Evolutionary conservation across 2,329 filamentous ascomycete species (phyloP).

Genomic region (Fusarium austroafricanum): DNA sequence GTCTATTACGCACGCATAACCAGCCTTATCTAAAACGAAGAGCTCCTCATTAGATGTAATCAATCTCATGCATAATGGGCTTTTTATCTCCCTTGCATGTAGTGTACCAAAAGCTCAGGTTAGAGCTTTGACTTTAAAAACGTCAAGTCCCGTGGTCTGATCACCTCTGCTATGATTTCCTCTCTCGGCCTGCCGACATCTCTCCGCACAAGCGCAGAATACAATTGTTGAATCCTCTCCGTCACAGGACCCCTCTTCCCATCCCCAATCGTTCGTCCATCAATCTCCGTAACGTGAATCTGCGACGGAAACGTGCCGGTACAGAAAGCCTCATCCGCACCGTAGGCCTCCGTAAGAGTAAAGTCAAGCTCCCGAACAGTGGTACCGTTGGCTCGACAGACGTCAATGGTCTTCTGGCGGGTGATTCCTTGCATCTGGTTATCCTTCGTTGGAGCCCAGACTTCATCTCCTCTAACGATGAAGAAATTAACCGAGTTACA

Average conservation of each 20-base stretch:
- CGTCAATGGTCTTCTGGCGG: neutral
- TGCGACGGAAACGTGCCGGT: neutral
- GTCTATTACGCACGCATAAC: too few species aligned
- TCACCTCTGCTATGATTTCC: neutral
- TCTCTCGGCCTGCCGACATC: neutral
- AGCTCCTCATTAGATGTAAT: too few species aligned
- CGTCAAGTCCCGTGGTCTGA: neutral
- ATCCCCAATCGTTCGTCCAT: neutral
- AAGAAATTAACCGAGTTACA: conserved; percentile 24
- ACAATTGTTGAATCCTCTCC: conserved; percentile 1
- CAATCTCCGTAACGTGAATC: conserved; percentile 1
- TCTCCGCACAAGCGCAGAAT: neutral
- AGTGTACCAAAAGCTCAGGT: too few species aligned
- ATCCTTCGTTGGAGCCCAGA: conserved; percentile 12
- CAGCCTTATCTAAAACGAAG: too few species aligned
- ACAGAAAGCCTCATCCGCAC: conserved; percentile 4
- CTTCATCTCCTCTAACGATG: neutral
- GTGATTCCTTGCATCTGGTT: conserved; percentile 23
- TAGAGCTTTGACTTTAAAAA: conserved; percentile 13
- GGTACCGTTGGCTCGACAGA: fast-evolving
- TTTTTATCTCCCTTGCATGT: too few species aligned
- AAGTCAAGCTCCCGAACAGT: neutral
- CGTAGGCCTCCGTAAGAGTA: neutral
- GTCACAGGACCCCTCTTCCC: neutral
- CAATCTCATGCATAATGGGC: too few species aligned